These are phyloP conservation scores for Alternaria gansuensis DNA, from an alignment of 2,329 filamentous ascomycete species.

Conservation along the genomic window DNA sequence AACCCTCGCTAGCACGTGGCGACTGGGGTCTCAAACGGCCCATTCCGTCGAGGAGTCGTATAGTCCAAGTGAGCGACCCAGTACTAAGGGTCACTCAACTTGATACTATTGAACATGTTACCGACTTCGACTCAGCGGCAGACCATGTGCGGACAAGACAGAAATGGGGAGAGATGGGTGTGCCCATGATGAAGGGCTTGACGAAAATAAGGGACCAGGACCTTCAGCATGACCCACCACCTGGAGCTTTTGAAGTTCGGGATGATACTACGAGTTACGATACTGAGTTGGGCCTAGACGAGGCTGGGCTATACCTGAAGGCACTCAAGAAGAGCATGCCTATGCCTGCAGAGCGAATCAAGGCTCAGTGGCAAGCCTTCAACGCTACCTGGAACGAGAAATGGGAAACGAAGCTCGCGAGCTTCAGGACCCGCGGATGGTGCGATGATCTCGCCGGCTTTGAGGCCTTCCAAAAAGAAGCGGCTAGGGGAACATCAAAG, in stretches of 20 bases:
- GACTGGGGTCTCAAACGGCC: conserved; percentile 95
- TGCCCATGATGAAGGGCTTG: conserved; percentile 67
- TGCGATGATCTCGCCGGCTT: conserved; percentile 3
- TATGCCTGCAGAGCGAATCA: conserved; percentile 16
- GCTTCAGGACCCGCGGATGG: conserved; percentile 12
- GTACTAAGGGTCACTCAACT: conserved; percentile 78
- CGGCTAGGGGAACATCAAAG: not conserved
- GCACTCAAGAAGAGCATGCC: conserved; percentile 38
- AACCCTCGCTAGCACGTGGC: conserved; percentile 74
- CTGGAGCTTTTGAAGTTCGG: conserved; percentile 45
- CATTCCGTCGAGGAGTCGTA: conserved; percentile 75
- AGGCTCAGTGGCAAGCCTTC: conserved; percentile 13
- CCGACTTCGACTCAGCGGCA: conserved; percentile 83
- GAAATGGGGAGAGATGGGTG: conserved; percentile 85
- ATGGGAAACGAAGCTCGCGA: conserved; percentile 17
- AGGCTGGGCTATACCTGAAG: conserved; percentile 37
- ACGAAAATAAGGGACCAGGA: conserved; percentile 32
- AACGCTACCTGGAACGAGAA: conserved; percentile 17
- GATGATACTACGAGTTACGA: conserved; percentile 48
- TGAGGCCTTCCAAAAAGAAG: conserved; percentile 9
- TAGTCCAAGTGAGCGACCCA: conserved; percentile 73
- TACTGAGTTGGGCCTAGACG: conserved; percentile 37
- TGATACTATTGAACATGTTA: conserved; percentile 87
- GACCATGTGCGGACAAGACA: conserved; percentile 81
- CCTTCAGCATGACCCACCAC: conserved; percentile 20